Base-by-base conservation (phyloP, 2,329 filamentous ascomycete species). In the Blumeria hordei region DNA sequence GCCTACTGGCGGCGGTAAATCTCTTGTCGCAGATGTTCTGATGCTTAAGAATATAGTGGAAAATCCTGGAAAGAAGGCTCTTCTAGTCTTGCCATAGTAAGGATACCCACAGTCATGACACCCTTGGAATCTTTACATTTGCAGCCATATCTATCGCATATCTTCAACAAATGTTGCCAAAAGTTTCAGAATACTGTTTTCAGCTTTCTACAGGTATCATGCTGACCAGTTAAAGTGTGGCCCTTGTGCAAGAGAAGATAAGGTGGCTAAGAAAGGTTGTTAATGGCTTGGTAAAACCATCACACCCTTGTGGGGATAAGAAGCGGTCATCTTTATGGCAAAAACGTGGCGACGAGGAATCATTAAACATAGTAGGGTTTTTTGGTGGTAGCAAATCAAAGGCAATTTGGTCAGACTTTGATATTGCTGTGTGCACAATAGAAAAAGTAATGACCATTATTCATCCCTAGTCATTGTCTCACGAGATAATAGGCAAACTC, bases 191-290 rank as follows among this genome's bases (percentile, higher is more conserved):
- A 28, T 2, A 28, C 21, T 28, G 21, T 28, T 28, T 28, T 28
- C 21, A 28, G 21, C 21, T 45, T 45, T 45, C 21, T 16, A 11
- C 41, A 9, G 21, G 21, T 16, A 9, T 33, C 5, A 34, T 11
- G 32, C 47, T 50, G 32, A 50, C 32, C 14, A 33, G 34, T 50
- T 21, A 50, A 50, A 50, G 47, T n/a, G 82, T 88, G 59, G 83
- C 84, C 16, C 73, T 88, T 3, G 84, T 88, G 0, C 83, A 88
- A 63, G 84, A 88, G 65, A 88, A 88, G 64, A 74, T 85, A 35
- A 76, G 78, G 55, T 88, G 83, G 81, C 69, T 88, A 44, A 76
- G 82, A 34, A 77, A 72, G 52, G 69, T 85, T 16, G 79, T 85
- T 3, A 71, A 80, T 58, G 77, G 74, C 32, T 71, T 86, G 21